Conservation (phyloP, 192 early-diverging fungal genomes). For the Podila minutissima region DNA sequence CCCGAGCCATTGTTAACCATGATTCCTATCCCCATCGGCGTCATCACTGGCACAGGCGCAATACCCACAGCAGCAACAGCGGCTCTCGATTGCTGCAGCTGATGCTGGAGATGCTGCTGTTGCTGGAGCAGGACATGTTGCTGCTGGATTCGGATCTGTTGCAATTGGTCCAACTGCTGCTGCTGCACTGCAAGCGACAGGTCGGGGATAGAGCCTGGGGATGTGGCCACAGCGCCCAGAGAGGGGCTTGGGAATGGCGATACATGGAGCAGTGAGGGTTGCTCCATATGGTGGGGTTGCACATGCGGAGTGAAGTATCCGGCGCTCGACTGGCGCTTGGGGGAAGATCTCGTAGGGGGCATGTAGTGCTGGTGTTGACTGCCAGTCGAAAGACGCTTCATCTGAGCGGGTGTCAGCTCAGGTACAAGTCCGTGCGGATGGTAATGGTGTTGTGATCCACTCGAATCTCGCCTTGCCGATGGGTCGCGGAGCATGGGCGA, state of each 20-base stretch:
- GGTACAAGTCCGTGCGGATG: background rate
- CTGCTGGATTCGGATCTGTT: constrained; percentile 3
- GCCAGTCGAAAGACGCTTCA: constrained; percentile 27
- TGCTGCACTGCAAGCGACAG: constrained; percentile 33
- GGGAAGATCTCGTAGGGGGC: constrained; percentile 11
- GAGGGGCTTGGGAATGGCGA: constrained; percentile 29
- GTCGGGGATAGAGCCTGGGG: constrained; percentile 6
- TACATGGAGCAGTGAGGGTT: background rate
- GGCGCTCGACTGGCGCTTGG: constrained; percentile 18
- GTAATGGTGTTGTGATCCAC: constrained; percentile 18
- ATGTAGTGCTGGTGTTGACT: constrained; percentile 11
- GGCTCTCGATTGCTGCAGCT: background rate
- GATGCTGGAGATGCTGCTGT: constrained; percentile 1
- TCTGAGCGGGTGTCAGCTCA: constrained; percentile 10
- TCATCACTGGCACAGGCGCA: background rate
- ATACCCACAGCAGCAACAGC: too few species aligned
- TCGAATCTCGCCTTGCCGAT: constrained; percentile 22
- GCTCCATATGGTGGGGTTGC: constrained; percentile 3
- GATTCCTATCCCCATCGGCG: background rate
- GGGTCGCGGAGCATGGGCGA: constrained; percentile 11
- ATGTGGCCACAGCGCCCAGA: constrained; percentile 9
- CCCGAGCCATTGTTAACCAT: background rate
- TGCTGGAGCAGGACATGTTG: background rate
- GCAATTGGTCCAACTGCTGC: constrained; percentile 15
- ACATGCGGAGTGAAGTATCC: constrained; percentile 14